phyloP scores from a whole-genome alignment of 2,329 filamentous ascomycete genomes.

The Acarospora socialis region DNA sequence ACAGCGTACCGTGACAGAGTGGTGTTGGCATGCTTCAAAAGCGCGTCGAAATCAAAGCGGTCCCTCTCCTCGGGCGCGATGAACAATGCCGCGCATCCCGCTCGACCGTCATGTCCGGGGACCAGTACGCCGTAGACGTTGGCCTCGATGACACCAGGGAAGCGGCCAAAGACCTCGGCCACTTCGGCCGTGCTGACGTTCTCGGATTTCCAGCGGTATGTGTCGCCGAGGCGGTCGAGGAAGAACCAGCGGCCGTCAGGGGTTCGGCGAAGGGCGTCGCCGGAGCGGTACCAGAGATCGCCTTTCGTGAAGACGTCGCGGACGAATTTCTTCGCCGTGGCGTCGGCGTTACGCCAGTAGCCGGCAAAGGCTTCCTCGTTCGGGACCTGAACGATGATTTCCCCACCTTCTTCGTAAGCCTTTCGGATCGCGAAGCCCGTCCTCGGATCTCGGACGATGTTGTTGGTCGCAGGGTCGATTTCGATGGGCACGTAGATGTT shows the following conservation, averaged over 20 bases:
- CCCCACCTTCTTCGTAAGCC: constrained; percentile 55
- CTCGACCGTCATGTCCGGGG: constrained; percentile 53
- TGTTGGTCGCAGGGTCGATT: constrained; percentile 53
- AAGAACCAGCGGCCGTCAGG: constrained; percentile 55
- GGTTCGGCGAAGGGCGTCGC: constrained; percentile 50
- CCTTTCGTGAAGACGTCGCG: constrained; percentile 51
- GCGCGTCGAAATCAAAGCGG: constrained; percentile 43
- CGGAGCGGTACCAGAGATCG: constrained; percentile 54
- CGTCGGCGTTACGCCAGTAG: constrained; percentile 54
- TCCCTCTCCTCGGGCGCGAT: constrained; percentile 36
- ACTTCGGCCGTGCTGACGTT: constrained; percentile 57
- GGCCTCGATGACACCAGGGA: constrained; percentile 46
- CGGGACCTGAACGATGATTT: constrained; percentile 54
- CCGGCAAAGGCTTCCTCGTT: constrained; percentile 48
- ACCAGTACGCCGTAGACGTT: constrained; percentile 57
- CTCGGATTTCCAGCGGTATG: constrained; percentile 60
- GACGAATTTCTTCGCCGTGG: constrained; percentile 52
- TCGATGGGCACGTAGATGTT: constrained; percentile 51
- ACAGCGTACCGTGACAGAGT: constrained; percentile 60
- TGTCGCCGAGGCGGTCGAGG: constrained; percentile 56
- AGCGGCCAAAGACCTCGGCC: constrained; percentile 45
- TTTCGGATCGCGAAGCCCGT: constrained; percentile 53
- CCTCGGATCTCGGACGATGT: constrained; percentile 49
- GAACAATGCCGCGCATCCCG: constrained; percentile 46
- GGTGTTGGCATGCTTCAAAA: constrained; percentile 44